These are phyloP conservation scores for Chaetomium sp. DNA, from an alignment of 2,329 filamentous ascomycete species.

Conservation along the genomic window DNA sequence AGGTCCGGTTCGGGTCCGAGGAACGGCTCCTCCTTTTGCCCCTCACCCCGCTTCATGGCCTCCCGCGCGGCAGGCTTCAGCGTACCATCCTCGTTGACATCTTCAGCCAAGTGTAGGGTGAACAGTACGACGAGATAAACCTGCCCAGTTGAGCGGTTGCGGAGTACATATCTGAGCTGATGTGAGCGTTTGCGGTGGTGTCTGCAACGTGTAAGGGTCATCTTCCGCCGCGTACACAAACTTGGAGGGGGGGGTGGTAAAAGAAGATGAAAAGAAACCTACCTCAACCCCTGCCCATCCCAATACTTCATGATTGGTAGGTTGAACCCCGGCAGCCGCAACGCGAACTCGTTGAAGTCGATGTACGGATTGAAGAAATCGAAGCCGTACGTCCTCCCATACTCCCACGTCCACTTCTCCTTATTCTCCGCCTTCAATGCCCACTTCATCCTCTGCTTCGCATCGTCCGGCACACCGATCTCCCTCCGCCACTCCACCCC, in stretches of 20 bases:
- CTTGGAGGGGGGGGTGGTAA: not conserved
- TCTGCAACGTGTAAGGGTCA: constrained; percentile 34
- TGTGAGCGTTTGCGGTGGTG: constrained; percentile 66
- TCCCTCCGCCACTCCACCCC: constrained; percentile 50
- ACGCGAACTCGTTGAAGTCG: constrained; percentile 74
- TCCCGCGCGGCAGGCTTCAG: constrained; percentile 49
- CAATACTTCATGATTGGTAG: constrained; percentile 76
- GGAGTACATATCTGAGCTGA: constrained; percentile 87
- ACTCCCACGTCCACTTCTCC: constrained; percentile 57
- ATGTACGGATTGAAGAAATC: constrained; percentile 91
- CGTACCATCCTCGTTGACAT: constrained; percentile 61
- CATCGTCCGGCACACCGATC: constrained; percentile 54
- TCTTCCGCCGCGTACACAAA: not conserved
- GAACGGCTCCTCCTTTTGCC: constrained; percentile 37
- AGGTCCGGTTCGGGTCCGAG: constrained; percentile 26
- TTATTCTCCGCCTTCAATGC: constrained; percentile 54
- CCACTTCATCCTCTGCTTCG: constrained; percentile 62
- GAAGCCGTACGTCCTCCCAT: constrained; percentile 54
- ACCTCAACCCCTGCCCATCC: constrained; percentile 78
- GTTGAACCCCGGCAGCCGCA: constrained; percentile 72
- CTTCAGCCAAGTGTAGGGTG: constrained; percentile 70
- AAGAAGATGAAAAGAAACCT: constrained; percentile 34
- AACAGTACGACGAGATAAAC: constrained; percentile 83
- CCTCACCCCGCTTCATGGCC: constrained; percentile 30
- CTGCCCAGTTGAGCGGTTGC: constrained; percentile 72